phyloP scores from a whole-genome alignment of 164 flowering plant genomes.

The Liquidambar formosana region DNA sequence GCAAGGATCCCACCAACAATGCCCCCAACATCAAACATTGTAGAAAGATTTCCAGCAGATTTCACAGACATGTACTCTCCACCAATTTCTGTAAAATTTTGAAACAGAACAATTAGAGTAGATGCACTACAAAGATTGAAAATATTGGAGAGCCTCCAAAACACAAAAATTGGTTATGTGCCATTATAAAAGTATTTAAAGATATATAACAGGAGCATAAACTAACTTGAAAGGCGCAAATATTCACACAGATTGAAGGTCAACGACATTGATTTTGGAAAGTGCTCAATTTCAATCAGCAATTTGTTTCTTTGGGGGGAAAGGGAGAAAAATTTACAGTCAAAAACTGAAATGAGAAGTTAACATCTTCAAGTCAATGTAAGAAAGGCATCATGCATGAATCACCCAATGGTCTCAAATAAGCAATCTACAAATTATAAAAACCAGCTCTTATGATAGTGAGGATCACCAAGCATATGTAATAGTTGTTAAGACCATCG shows the following conservation, averaged over 20 bases:
- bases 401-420: neutral
- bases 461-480: neutral
- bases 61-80: conserved; percentile 80
- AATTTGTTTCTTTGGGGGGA: neutral
- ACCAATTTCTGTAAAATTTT: conserved; percentile 64
- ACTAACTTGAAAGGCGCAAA: neutral
- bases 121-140: neutral
- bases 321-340: no score
- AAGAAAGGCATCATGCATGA: neutral
- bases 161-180: neutral
- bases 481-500: neutral
- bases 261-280: neutral
- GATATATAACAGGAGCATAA: neutral
- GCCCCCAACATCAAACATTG: conserved; percentile 92
- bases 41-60: conserved; percentile 89
- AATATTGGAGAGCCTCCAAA: conserved; percentile 1
- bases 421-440: no score
- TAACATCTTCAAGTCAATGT: neutral
- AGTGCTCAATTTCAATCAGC: neutral
- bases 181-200: neutral
- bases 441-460: neutral
- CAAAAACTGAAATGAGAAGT: neutral
- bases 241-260: neutral
- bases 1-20: conserved; percentile 88
- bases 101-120: neutral